phyloP scores from a whole-genome alignment of 2,329 filamentous ascomycete species.

The Westerdykella ornata region DNA sequence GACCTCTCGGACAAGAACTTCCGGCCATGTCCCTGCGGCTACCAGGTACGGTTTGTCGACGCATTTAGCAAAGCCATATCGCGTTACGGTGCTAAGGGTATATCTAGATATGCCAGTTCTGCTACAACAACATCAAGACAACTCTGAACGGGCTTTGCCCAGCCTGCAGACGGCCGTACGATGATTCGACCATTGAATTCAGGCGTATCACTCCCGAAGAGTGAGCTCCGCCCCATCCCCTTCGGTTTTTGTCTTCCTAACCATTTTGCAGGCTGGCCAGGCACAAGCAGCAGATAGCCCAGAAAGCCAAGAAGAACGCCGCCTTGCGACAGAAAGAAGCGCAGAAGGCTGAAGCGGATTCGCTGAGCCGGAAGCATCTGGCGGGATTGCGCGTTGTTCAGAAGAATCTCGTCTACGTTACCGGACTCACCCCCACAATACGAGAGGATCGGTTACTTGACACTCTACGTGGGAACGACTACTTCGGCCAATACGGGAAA shows the following conservation, averaged over 20 bases:
- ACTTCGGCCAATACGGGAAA: conserved; percentile 96
- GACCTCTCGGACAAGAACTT: conserved; percentile 97
- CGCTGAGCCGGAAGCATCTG: conserved; percentile 89
- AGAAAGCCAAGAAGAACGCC: conserved; percentile 89
- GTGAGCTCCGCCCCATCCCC: conserved; percentile 49
- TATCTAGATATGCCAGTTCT: conserved; percentile 86
- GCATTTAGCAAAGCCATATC: conserved; percentile 11
- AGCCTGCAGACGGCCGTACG: conserved; percentile 91
- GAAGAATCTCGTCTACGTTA: conserved; percentile 98
- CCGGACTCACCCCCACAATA: conserved; percentile 83
- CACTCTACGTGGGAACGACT: conserved; percentile 81
- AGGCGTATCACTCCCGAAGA: conserved; percentile 93
- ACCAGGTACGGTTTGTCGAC: conserved; percentile 64
- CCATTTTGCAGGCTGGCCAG: conserved; percentile 55
- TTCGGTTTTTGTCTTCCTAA: conserved; percentile 16
- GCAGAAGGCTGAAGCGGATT: conserved; percentile 93
- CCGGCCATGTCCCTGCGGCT: conserved; percentile 91
- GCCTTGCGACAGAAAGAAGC: conserved; percentile 87
- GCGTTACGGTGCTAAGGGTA: conserved; percentile 17
- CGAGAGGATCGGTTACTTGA: conserved; percentile 88
- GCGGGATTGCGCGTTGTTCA: conserved; percentile 93
- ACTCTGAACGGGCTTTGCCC: conserved; percentile 97
- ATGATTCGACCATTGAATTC: conserved; percentile 95
- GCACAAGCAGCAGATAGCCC: conserved; percentile 65
- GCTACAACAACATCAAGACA: conserved; percentile 98